phyloP scores from a whole-genome alignment of 1,284 basidiomycete species.

The Sanghuangporus weigelae region DNA sequence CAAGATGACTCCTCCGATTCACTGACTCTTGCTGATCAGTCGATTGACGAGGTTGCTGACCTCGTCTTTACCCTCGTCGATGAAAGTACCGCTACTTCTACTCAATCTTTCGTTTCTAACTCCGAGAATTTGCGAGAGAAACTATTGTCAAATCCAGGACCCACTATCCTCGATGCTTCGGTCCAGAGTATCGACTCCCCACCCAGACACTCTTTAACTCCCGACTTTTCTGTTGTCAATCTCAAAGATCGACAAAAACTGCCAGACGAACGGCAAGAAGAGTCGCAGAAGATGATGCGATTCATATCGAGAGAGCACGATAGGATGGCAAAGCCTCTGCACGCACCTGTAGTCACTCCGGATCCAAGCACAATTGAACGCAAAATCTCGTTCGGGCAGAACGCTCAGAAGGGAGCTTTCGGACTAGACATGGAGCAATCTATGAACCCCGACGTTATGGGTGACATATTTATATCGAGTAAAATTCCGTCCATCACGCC shows the following conservation, averaged over 20 bases:
- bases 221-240: constrained; percentile 33
- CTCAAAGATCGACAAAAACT: constrained; percentile 18
- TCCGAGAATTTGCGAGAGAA: background rate
- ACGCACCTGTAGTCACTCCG: background rate
- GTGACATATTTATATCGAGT: background rate
- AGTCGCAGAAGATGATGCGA: background rate
- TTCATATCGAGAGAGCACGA: background rate
- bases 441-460: background rate
- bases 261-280: background rate
- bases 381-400: background rate
- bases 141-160: constrained; percentile 10
- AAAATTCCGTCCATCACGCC: background rate
- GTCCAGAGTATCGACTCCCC: constrained; percentile 48
- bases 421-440: background rate
- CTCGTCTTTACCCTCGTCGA: background rate
- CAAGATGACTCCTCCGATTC: constrained; percentile 5
- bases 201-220: constrained; percentile 41
- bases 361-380: background rate
- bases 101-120: background rate
- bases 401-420: background rate
- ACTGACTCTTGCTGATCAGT: background rate
- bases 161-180: constrained; percentile 4
- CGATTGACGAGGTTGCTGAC: background rate
- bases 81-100: background rate
- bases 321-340: background rate